Conservation (phyloP, 768 basidiomycete species). For the Leucocoprinus leucothites region DNA sequence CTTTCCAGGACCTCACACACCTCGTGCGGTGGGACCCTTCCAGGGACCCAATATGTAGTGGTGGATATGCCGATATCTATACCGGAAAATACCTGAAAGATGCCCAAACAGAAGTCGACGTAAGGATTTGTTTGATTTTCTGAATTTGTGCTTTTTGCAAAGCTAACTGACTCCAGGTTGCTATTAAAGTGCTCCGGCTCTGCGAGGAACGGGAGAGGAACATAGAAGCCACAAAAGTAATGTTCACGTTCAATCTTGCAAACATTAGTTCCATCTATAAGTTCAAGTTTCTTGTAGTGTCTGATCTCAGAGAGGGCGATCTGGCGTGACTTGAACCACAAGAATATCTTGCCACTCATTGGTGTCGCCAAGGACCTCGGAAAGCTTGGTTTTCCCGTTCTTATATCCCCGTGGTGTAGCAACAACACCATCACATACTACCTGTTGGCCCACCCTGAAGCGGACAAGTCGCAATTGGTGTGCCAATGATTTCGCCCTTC, state of each 20-base stretch:
- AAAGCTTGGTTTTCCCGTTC: not conserved
- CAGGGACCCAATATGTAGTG: too few species aligned
- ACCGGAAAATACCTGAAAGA: not conserved
- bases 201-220: not conserved
- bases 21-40: too few species aligned
- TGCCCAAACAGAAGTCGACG: not conserved
- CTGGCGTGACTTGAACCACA: conserved; percentile 18
- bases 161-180: not conserved
- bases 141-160: not conserved
- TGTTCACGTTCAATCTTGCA: not conserved
- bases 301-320: conserved; percentile 16
- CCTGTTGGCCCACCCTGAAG: not conserved
- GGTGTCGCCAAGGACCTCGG: conserved; percentile 11
- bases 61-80: too few species aligned
- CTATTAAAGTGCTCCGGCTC: not conserved
- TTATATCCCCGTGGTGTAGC: not conserved
- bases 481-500: not conserved
- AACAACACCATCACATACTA: not conserved
- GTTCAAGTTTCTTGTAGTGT: not conserved
- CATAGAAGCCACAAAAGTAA: not conserved
- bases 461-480: not conserved
- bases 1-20: too few species aligned
- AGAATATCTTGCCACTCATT: conserved; percentile 17
- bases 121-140: not conserved
- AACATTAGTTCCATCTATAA: not conserved